phyloP scores from a whole-genome alignment of 2,329 filamentous ascomycete genomes.

The Colletotrichum ledebouriae region DNA sequence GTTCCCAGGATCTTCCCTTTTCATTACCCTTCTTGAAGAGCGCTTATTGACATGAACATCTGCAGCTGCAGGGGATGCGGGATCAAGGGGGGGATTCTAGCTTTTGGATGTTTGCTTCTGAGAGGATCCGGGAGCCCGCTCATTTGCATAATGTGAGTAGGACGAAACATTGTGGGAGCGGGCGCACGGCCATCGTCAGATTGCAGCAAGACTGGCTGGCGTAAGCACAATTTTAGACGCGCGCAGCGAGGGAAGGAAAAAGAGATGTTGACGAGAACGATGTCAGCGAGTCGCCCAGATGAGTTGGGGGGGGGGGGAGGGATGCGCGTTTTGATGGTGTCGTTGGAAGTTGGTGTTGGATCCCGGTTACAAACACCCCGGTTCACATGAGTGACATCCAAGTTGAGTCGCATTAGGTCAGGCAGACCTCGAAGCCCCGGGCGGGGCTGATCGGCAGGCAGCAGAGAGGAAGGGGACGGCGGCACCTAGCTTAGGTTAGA shows the following conservation, averaged over 20 bases:
- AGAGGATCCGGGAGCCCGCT: too few relatives aligned
- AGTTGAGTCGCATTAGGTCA: not conserved
- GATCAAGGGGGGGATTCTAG: too few relatives aligned
- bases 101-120: too few relatives aligned
- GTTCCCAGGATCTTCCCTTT: too few relatives aligned
- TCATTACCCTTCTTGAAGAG: too few relatives aligned
- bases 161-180: too few relatives aligned
- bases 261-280: not conserved
- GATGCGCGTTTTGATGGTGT: not conserved
- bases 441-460: conserved; percentile 23
- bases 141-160: too few relatives aligned
- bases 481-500: not conserved
- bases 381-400: too few relatives aligned
- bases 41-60: too few relatives aligned
- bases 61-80: too few relatives aligned
- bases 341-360: conserved; percentile 3
- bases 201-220: not conserved
- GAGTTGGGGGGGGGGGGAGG: not conserved
- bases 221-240: not conserved
- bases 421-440: conserved; percentile 19
- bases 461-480: conserved; percentile 10
- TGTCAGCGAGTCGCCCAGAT: conserved; percentile 11
- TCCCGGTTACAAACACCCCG: not conserved
- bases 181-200: too few relatives aligned
- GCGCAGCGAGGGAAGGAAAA: conserved; percentile 2